phyloP scores from a whole-genome alignment of 768 basidiomycete species.

The Hygrophorus russula region DNA sequence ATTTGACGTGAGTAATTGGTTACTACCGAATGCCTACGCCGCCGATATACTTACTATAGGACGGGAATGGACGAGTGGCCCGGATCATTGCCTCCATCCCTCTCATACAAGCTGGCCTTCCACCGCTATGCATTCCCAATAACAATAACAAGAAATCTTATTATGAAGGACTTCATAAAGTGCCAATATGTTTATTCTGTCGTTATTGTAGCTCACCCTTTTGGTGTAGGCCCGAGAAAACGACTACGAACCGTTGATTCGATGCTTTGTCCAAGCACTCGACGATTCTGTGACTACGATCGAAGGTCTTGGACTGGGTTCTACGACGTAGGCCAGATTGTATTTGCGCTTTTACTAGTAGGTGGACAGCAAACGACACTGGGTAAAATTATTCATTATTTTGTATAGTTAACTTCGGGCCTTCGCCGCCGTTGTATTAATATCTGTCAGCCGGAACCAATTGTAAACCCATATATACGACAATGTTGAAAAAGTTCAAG shows the following conservation, averaged over 20 bases:
- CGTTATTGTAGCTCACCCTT: not conserved
- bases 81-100: slow-evolving; percentile 1
- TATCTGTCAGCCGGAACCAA: too few relatives aligned
- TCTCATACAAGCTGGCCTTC: not conserved
- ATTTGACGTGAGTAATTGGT: not conserved
- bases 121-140: not conserved
- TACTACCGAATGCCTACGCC: not conserved
- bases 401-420: too few relatives aligned
- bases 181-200: not conserved
- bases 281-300: not conserved
- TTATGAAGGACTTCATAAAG: slow-evolving; percentile 1
- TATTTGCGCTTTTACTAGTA: too few relatives aligned
- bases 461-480: too few relatives aligned
- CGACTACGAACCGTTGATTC: not conserved
- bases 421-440: too few relatives aligned
- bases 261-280: not conserved
- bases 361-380: too few relatives aligned
- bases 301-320: not conserved
- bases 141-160: not conserved
- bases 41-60: not conserved
- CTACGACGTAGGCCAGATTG: too few relatives aligned
- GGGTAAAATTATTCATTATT: too few relatives aligned
- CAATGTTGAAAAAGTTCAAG: too few relatives aligned
- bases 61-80: not conserved
- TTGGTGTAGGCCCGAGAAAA: not conserved